Evolutionary conservation across 495 filamentous ascomycete species (phyloP).

Genomic region (Hypoxylon fragiforme): DNA sequence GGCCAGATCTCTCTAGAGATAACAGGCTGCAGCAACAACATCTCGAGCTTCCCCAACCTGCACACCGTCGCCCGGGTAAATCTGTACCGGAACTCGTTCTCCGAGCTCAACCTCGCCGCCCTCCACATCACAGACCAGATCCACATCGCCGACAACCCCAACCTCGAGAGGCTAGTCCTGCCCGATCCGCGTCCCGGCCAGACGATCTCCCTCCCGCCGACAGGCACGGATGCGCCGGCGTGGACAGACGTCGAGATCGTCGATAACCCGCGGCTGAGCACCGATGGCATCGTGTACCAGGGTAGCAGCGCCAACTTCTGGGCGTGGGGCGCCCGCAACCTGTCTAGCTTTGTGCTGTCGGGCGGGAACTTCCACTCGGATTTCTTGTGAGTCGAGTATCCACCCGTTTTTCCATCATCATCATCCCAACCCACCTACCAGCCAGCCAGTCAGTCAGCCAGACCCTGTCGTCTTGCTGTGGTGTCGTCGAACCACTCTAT

Average conservation of each 20-base stretch:
- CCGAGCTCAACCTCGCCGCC: slow-evolving; percentile 7
- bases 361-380: slow-evolving; percentile 13
- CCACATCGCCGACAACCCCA: slow-evolving; percentile 13
- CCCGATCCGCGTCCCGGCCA: slow-evolving; percentile 10
- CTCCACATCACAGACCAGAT: slow-evolving; percentile 19
- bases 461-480: too few relatives aligned
- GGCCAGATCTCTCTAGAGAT: too few relatives aligned
- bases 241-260: slow-evolving; percentile 19
- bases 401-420: too few relatives aligned
- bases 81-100: slow-evolving; percentile 12
- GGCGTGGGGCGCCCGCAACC: slow-evolving; percentile 14
- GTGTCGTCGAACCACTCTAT: too few relatives aligned
- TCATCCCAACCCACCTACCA: too few relatives aligned
- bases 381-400: slow-evolving; percentile 25
- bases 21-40: neutral
- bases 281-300: slow-evolving; percentile 14
- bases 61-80: slow-evolving; percentile 5
- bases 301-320: slow-evolving; percentile 12
- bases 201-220: slow-evolving; percentile 12
- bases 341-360: slow-evolving; percentile 1
- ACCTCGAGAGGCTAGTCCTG: slow-evolving; percentile 9
- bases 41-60: slow-evolving; percentile 1
- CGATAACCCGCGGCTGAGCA: slow-evolving; percentile 5
- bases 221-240: slow-evolving; percentile 16
- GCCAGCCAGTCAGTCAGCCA: too few relatives aligned